phyloP scores from a whole-genome alignment of 2,329 filamentous ascomycete genomes.

The Drechmeria coniospora region DNA sequence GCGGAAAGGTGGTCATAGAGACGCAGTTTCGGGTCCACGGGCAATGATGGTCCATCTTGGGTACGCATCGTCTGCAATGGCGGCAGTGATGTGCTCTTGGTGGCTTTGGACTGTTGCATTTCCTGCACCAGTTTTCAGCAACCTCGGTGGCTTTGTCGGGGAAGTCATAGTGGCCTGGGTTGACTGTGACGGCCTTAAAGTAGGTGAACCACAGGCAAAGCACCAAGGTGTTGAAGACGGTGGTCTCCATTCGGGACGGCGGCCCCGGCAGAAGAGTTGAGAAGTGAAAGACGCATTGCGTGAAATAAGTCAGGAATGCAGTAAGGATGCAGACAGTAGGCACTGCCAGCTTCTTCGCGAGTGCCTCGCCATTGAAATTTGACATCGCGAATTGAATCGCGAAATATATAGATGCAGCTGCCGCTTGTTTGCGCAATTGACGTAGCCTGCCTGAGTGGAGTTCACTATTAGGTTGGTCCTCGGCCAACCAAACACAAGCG shows the following conservation, averaged over 20 bases:
- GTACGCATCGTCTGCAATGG: conserved; percentile 57
- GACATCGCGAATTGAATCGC: too few species aligned
- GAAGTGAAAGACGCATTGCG: conserved; percentile 54
- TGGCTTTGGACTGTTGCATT: conserved; percentile 60
- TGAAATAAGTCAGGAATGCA: conserved; percentile 53
- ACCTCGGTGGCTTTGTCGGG: conserved; percentile 18
- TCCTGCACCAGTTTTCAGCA: conserved; percentile 50
- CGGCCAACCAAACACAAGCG: too few species aligned
- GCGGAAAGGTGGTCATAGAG: conserved; percentile 64
- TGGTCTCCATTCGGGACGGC: conserved; percentile 37
- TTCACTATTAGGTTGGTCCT: too few species aligned
- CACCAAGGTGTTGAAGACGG: conserved; percentile 52
- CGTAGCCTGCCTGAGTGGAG: too few species aligned
- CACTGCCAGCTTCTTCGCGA: conserved; percentile 50
- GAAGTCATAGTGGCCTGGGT: conserved; percentile 41
- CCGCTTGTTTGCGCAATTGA: too few species aligned
- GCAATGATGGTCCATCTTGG: conserved; percentile 78
- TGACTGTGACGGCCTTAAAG: conserved; percentile 40
- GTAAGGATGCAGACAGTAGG: conserved; percentile 53
- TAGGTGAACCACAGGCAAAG: conserved; percentile 54
- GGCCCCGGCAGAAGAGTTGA: conserved; percentile 43
- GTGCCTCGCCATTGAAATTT: too few species aligned
- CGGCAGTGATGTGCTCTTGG: conserved; percentile 70
- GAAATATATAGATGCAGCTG: too few species aligned
- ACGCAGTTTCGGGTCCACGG: conserved; percentile 78